Evolutionary conservation across 1,284 basidiomycete species (phyloP).

Genomic region (Naganishia liquefaciens): DNA sequence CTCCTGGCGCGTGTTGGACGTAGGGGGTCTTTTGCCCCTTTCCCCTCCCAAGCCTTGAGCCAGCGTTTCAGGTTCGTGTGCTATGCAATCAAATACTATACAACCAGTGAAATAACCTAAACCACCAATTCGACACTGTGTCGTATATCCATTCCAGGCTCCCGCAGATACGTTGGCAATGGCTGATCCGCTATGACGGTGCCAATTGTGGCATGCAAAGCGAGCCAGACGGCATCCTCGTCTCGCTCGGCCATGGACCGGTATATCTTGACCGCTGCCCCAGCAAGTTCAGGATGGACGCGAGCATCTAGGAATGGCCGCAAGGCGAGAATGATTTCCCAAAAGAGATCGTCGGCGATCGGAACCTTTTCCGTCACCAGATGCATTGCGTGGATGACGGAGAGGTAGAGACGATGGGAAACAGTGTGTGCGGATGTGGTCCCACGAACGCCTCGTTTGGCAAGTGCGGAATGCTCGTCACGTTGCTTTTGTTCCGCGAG

Average conservation of each 20-base stretch:
- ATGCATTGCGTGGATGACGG: conserved; percentile 70
- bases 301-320: conserved; percentile 69
- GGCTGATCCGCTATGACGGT: conserved; percentile 39
- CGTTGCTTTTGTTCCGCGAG: conserved; percentile 62
- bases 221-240: conserved; percentile 79
- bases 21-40: background rate
- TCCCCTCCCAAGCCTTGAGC: no score
- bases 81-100: background rate
- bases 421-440: conserved; percentile 55
- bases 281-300: conserved; percentile 72
- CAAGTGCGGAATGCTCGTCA: conserved; percentile 66
- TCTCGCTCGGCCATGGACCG: conserved; percentile 63
- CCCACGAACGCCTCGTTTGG: conserved; percentile 60
- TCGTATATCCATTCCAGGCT: conserved; percentile 39
- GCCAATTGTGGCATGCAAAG: conserved; percentile 62
- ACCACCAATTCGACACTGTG: conserved; percentile 36
- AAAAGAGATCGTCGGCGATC: conserved; percentile 67
- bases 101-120: conserved; percentile 1
- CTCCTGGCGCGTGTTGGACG: background rate
- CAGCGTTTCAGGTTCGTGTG: no score
- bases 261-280: conserved; percentile 67
- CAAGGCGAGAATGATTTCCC: conserved; percentile 74
- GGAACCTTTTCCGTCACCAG: conserved; percentile 66
- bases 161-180: conserved; percentile 42
- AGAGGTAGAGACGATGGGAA: conserved; percentile 71